Evolutionary conservation across 345 rosid genomes (phyloP), one percentile per base, ranked within the genome.

Genomic region (Stellera chamaejasme): DNA sequence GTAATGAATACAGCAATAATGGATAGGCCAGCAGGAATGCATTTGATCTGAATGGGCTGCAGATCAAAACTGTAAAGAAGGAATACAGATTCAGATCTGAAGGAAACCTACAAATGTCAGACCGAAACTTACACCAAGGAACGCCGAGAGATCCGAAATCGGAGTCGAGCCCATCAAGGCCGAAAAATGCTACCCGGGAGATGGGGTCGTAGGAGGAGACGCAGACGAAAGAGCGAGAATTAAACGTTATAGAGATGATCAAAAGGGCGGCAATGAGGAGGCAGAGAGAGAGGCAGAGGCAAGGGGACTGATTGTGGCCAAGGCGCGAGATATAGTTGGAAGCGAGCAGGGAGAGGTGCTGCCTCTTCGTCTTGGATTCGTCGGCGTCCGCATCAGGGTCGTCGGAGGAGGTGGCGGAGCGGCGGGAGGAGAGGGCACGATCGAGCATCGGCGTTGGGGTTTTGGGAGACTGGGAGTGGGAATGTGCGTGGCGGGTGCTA

Each of bases 111-210:
- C 16, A 48, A 11, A 41, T 23, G 11, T 5, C 3, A 60, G 49
- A 47, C 10, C 65, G 66, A 62, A 58, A 72, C 97, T 83, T 87
- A 93, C 99, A 93, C 96, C 97, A 94, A 72, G 99, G 99, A 64
- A 87, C 99, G 59, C 99, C 99, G 19, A 94, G 85, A 65, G 72
- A 73, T 15, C 95, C 99, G 63, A 94, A 94, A 60, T 90, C 96
- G 23, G 95, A 87, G 49, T 82, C 97, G 45, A 85, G 75, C 2
- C 92, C 96, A 28, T 87, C 96, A 43, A 84, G 55, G 1, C 87
- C 90, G 65, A 79, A 84, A 54, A 84, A 79, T 19, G 81, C 88
- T 69, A 76, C 75, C 64, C 96, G 88, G 43, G 95, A 79, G 32
- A 52, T 70, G 1, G 83, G 83, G 71, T 81, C 90, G 66, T 73